Conservation (phyloP, 257 asterid genomes). For the Solanum tarijense region DNA sequence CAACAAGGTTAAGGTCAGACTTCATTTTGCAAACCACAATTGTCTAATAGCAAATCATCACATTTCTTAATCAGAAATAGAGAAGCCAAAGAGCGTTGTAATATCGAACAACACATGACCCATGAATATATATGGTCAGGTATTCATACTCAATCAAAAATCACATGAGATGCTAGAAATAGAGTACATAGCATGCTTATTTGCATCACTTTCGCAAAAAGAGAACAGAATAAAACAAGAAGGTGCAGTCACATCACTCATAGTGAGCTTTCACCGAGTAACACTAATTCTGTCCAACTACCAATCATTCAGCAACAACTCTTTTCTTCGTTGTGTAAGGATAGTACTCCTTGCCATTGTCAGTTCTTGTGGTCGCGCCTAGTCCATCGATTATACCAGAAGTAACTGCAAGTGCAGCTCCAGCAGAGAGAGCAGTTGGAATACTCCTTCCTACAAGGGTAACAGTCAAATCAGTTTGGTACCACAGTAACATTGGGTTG, state of each 20-base stretch:
- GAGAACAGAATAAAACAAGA: neutral
- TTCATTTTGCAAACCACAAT: neutral
- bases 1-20: neutral
- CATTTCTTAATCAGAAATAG: neutral
- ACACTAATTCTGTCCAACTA: neutral
- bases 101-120: neutral
- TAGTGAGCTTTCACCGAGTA: neutral
- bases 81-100: neutral
- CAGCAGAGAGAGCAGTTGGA: slow-evolving; percentile 64
- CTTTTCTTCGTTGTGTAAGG: slow-evolving; percentile 73
- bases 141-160: neutral
- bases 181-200: slow-evolving; percentile 1
- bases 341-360: slow-evolving; percentile 71
- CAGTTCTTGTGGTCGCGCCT: slow-evolving; percentile 66
- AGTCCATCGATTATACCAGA: slow-evolving; percentile 57
- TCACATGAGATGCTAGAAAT: neutral
- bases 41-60: neutral
- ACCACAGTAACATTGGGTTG: neutral
- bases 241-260: neutral
- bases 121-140: neutral
- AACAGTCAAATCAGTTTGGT: neutral
- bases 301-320: slow-evolving; percentile 31
- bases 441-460: slow-evolving; percentile 56
- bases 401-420: slow-evolving; percentile 73
- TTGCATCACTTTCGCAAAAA: neutral